Percentiles rank a stretch among this genome's conserved stretches.
Evolutionary conservation across 2,329 filamentous ascomycete species (phyloP).

Genomic region (Paecilomyces niveus): DNA sequence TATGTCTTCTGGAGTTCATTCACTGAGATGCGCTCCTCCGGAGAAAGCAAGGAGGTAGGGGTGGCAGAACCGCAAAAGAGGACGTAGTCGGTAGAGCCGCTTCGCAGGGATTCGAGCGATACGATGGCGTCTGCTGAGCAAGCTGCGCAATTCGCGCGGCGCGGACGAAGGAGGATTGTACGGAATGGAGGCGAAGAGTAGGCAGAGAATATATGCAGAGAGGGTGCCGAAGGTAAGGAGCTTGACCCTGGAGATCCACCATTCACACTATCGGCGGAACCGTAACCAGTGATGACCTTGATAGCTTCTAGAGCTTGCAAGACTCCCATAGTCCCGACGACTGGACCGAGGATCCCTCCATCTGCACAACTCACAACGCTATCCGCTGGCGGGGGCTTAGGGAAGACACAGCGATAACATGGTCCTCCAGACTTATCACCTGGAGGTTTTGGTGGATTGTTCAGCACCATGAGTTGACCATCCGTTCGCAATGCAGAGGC

Average conservation of each 20-base stretch:
- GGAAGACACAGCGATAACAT: slow-evolving; percentile 92
- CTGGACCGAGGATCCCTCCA: slow-evolving; percentile 84
- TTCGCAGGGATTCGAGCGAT: slow-evolving; percentile 54
- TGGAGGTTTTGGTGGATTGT: slow-evolving; percentile 62
- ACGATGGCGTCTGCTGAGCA: slow-evolving; percentile 62
- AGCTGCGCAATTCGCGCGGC: slow-evolving; percentile 64
- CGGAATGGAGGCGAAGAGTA: slow-evolving; percentile 53
- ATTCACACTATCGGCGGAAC: slow-evolving; percentile 1
- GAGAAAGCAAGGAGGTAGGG: slow-evolving; percentile 50
- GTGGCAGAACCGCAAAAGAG: slow-evolving; percentile 68
- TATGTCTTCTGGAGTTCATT: slow-evolving; percentile 45
- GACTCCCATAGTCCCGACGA: slow-evolving; percentile 89
- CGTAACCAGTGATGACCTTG: slow-evolving; percentile 58
- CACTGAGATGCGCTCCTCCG: slow-evolving; percentile 62
- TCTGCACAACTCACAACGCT: slow-evolving; percentile 84
- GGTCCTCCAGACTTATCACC: slow-evolving; percentile 60
- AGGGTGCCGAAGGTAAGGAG: slow-evolving; percentile 16
- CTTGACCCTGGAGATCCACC: background rate
- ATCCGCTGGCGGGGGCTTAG: slow-evolving; percentile 73
- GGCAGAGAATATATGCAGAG: slow-evolving; percentile 38
- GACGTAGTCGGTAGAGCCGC: slow-evolving; percentile 70
- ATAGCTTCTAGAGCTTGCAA: slow-evolving; percentile 85
- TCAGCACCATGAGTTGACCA: slow-evolving; percentile 83
- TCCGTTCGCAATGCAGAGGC: slow-evolving; percentile 84
- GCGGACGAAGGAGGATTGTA: slow-evolving; percentile 64